Percentiles rank a stretch among this genome's conserved stretches.
These are phyloP conservation scores for Lepidium campestre DNA, from an alignment of 441 rosid genomes.

Conservation along the genomic window DNA sequence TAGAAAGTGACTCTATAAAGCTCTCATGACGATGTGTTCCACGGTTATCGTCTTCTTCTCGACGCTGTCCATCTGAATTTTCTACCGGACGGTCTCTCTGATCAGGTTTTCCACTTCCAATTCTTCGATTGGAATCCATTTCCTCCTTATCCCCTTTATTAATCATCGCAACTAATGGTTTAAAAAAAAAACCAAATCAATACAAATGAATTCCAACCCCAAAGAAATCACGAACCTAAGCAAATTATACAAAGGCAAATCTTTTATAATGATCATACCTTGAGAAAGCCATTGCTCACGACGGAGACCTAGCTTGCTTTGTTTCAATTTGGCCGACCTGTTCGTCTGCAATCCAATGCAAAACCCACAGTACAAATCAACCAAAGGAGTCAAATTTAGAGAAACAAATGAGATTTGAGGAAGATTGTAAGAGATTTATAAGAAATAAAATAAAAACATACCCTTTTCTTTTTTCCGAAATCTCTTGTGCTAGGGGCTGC, in stretches of 20 bases:
- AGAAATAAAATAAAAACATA: background rate
- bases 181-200: conserved; percentile 2
- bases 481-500: conserved; percentile 49
- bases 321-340: conserved; percentile 91
- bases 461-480: conserved; percentile 74
- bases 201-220: background rate
- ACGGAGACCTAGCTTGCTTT: conserved; percentile 89
- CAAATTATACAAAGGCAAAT: background rate
- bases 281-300: conserved; percentile 98
- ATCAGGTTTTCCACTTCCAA: conserved; percentile 12
- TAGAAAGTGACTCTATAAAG: conserved; percentile 55
- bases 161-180: conserved; percentile 40
- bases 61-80: conserved; percentile 34
- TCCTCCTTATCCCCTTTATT: conserved; percentile 50
- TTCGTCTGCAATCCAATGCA: conserved; percentile 46
- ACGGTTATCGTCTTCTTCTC: conserved; percentile 30
- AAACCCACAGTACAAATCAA: background rate
- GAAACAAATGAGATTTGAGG: background rate
- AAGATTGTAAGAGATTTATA: background rate
- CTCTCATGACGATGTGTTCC: conserved; percentile 46
- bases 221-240: background rate
- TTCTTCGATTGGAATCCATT: conserved; percentile 16
- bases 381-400: background rate
- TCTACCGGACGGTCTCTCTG: conserved; percentile 31
- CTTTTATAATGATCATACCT: conserved; percentile 37